Percentiles rank a stretch among this genome's conserved stretches.
Evolutionary conservation across 805 yeast species (phyloP).

Genomic region (Candida parachauliodes): DNA sequence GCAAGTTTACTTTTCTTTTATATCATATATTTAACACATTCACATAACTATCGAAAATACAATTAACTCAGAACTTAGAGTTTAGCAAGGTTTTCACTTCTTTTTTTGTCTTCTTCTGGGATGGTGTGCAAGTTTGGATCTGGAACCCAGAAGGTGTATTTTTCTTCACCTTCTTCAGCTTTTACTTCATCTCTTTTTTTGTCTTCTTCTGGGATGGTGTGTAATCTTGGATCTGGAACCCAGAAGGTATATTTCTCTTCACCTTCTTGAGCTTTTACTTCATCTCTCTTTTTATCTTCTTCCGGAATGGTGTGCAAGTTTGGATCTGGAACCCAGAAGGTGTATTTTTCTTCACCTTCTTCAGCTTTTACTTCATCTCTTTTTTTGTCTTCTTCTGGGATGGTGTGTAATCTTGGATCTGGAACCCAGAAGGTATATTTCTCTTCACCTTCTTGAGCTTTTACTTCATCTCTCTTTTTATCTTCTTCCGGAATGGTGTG

Average conservation of each 20-base stretch:
- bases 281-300: background rate
- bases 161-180: no score
- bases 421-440: background rate
- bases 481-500: background rate
- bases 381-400: background rate
- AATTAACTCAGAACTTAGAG: no score
- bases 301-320: background rate
- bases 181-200: background rate
- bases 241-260: background rate
- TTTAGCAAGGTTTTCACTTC: no score
- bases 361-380: no score
- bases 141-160: no score
- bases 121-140: no score
- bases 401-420: background rate
- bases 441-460: no score
- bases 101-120: no score
- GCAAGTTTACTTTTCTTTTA: no score
- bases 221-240: constrained; percentile 1
- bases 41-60: no score
- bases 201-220: background rate
- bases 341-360: constrained; percentile 1
- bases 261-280: background rate
- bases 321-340: constrained; percentile 1
- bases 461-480: background rate
- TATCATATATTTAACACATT: no score